These are phyloP conservation scores for Claviceps sp. DNA, from an alignment of 2,329 filamentous ascomycete genomes.

Conservation along the genomic window DNA sequence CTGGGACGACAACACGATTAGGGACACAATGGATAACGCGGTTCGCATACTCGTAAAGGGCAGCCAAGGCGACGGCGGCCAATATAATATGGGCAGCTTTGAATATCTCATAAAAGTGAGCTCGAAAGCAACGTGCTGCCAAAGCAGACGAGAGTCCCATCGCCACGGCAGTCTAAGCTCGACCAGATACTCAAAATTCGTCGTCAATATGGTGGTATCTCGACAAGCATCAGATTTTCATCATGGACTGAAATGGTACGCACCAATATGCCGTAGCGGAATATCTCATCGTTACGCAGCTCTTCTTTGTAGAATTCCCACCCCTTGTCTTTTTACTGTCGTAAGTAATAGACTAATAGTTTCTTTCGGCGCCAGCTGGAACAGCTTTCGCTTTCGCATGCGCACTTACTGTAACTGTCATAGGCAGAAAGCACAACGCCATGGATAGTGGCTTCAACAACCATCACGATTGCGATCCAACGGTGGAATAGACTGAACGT, in stretches of 20 bases:
- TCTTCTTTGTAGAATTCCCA: constrained; percentile 4
- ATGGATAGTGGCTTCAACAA: constrained; percentile 44
- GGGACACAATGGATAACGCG: background rate
- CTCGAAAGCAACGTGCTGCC: background rate
- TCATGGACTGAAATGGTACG: background rate
- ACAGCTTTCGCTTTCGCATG: background rate
- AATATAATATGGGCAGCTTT: constrained; percentile 31
- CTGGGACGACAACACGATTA: background rate
- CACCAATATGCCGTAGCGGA: constrained; percentile 5
- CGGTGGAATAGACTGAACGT: constrained; percentile 52
- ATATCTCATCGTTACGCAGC: constrained; percentile 1
- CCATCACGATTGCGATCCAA: constrained; percentile 44
- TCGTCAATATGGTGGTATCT: no score
- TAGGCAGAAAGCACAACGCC: constrained; percentile 10
- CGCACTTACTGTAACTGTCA: constrained; percentile 7
- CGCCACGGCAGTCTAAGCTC: background rate
- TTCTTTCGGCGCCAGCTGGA: background rate
- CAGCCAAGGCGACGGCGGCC: constrained; percentile 29
- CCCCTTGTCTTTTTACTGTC: constrained; percentile 6
- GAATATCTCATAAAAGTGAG: constrained; percentile 27
- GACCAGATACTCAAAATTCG: no score
- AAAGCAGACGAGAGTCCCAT: background rate
- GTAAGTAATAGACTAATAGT: background rate
- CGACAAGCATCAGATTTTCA: background rate
- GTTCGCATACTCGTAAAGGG: constrained; percentile 30